phyloP scores from a whole-genome alignment of 805 yeast genomes.

The Ogataea pilisensis region DNA sequence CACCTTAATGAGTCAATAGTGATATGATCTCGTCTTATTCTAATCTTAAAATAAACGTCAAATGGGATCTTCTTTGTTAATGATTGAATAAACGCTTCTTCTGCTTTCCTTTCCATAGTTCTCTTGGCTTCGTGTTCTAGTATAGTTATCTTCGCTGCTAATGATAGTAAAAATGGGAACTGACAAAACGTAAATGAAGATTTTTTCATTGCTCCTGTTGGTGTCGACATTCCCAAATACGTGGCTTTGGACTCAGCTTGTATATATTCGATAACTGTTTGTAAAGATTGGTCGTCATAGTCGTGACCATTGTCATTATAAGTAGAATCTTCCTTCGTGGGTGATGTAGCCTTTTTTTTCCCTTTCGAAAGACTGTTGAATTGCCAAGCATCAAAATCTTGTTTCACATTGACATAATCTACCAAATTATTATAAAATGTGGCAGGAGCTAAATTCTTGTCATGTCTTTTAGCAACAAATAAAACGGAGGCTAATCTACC shows the following conservation, averaged over 20 bases:
- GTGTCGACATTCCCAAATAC: slow-evolving; percentile 33
- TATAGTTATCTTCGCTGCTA: slow-evolving; percentile 78
- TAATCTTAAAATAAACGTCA: slow-evolving; percentile 65
- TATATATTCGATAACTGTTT: slow-evolving; percentile 43
- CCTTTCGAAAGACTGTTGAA: slow-evolving; percentile 26
- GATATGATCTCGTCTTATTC: slow-evolving; percentile 62
- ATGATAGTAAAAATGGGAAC: slow-evolving; percentile 74
- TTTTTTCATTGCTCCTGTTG: slow-evolving; percentile 20
- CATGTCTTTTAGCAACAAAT: slow-evolving; percentile 46
- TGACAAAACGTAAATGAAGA: slow-evolving; percentile 63
- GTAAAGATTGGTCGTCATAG: slow-evolving; percentile 23
- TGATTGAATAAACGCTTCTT: slow-evolving; percentile 80
- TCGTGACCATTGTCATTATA: not conserved
- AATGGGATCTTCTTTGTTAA: slow-evolving; percentile 56
- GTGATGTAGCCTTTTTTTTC: too few relatives aligned
- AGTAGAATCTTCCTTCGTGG: too few relatives aligned
- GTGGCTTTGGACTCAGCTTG: slow-evolving; percentile 30
- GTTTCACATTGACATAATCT: slow-evolving; percentile 70
- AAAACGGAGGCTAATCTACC: slow-evolving; percentile 54
- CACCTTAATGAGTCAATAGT: slow-evolving; percentile 71
- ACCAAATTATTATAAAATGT: slow-evolving; percentile 74
- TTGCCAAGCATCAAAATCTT: slow-evolving; percentile 87
- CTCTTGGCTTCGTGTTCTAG: slow-evolving; percentile 77
- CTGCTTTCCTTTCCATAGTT: slow-evolving; percentile 83
- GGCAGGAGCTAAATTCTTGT: slow-evolving; percentile 34